Percentiles rank a stretch among this genome's conserved stretches.
These are phyloP conservation scores for Periconia digitata DNA, from an alignment of 2,329 filamentous ascomycete species.

Conservation along the genomic window DNA sequence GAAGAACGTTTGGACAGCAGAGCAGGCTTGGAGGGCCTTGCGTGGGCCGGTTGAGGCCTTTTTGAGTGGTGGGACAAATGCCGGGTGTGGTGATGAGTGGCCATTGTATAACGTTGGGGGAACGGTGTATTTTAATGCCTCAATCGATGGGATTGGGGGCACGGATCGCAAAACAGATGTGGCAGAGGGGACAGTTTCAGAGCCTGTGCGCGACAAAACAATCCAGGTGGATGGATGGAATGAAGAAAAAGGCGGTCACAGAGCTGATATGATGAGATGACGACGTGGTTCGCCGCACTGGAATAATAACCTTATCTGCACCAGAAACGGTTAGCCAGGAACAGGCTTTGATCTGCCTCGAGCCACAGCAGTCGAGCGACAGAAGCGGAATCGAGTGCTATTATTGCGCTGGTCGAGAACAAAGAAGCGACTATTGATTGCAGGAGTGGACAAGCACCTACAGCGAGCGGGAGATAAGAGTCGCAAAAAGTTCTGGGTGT, in stretches of 20 bases:
- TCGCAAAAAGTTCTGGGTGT: no score
- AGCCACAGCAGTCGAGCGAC: background rate
- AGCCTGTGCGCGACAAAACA: background rate
- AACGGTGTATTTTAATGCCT: slow-evolving; percentile 41
- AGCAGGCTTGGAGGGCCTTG: slow-evolving; percentile 36
- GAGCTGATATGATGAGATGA: slow-evolving; percentile 35
- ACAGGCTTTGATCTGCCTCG: slow-evolving; percentile 12
- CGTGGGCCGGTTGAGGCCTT: slow-evolving; percentile 37
- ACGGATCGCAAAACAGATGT: slow-evolving; percentile 28
- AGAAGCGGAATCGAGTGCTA: no score
- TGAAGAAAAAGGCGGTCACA: slow-evolving; percentile 39
- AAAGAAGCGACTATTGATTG: no score
- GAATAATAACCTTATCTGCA: slow-evolving; percentile 39
- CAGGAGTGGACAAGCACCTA: no score
- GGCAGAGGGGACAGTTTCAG: no score
- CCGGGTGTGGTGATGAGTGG: slow-evolving; percentile 39
- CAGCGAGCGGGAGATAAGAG: no score
- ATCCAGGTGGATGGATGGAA: background rate
- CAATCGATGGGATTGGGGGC: slow-evolving; percentile 23
- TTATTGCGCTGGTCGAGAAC: no score
- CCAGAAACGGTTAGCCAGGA: slow-evolving; percentile 38
- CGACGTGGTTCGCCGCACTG: slow-evolving; percentile 39
- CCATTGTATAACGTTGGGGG: slow-evolving; percentile 33
- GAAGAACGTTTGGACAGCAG: slow-evolving; percentile 37
- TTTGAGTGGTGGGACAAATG: slow-evolving; percentile 38